Conservation (phyloP, 768 basidiomycete genomes). For the Agaricus subrufescens region DNA sequence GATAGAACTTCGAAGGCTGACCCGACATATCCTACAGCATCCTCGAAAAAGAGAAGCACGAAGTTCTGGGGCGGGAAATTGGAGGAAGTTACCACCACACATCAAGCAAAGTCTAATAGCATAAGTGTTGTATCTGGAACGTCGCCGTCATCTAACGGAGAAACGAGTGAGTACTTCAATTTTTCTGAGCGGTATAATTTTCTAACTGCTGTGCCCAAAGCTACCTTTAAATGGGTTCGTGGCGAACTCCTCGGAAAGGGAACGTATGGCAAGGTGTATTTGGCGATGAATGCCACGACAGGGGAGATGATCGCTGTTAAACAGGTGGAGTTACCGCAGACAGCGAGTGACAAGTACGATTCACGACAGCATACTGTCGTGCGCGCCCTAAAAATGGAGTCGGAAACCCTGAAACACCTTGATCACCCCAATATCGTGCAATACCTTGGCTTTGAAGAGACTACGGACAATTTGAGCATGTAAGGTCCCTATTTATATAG, state of each 20-base stretch:
- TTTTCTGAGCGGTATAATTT: background rate
- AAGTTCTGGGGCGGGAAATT: constrained; percentile 93
- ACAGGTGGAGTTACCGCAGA: constrained; percentile 93
- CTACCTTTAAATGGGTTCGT: constrained; percentile 97
- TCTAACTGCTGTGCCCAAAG: constrained; percentile 33
- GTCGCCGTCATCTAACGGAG: constrained; percentile 44
- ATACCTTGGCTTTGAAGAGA: constrained; percentile 94
- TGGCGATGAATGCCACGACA: constrained; percentile 92
- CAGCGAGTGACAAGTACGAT: constrained; percentile 88
- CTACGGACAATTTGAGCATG: constrained; percentile 87
- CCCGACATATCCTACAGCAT: constrained; percentile 32
- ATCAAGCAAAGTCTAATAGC: constrained; percentile 47
- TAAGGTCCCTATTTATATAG: constrained; percentile 31
- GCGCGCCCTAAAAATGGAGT: constrained; percentile 90
- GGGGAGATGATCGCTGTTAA: constrained; percentile 99
- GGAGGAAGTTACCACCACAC: constrained; percentile 89
- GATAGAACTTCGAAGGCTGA: constrained; percentile 66
- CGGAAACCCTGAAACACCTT: constrained; percentile 92
- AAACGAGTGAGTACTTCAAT: constrained; percentile 54
- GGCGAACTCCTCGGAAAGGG: constrained; percentile 97
- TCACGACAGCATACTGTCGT: constrained; percentile 80
- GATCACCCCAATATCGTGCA: constrained; percentile 98
- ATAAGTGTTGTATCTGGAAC: constrained; percentile 22
- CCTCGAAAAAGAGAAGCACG: constrained; percentile 79
- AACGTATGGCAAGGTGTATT: constrained; percentile 93